These are phyloP conservation scores for Claviceps purpurea DNA, from an alignment of 2,329 filamentous ascomycete species.

Conservation along the genomic window DNA sequence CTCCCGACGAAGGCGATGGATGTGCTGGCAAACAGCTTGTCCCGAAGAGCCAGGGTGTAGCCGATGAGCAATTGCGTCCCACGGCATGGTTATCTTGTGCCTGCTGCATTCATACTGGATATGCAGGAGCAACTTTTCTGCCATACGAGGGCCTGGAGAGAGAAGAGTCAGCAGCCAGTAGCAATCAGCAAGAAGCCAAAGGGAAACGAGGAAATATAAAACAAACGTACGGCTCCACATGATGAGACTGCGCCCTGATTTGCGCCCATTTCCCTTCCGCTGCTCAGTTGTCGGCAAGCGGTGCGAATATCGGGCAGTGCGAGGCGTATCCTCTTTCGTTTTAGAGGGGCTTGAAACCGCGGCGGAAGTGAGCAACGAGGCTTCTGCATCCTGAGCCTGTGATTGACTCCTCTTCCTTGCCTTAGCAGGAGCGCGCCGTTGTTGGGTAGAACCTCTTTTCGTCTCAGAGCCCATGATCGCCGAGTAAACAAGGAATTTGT, in stretches of 20 bases:
- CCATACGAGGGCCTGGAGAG: conserved; percentile 29
- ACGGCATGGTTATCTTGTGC: conserved; percentile 22
- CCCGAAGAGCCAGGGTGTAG: conserved; percentile 27
- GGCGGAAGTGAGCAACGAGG: conserved; percentile 1
- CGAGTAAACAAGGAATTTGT: background rate
- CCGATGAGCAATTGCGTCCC: conserved; percentile 26
- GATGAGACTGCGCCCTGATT: conserved; percentile 24
- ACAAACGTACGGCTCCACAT: conserved; percentile 28
- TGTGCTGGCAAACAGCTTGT: conserved; percentile 23
- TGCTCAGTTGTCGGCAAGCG: conserved; percentile 14
- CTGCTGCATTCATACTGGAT: conserved; percentile 26
- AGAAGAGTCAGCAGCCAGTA: background rate
- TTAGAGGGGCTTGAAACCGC: conserved; percentile 2
- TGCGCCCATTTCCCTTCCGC: conserved; percentile 16
- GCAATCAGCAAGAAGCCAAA: background rate
- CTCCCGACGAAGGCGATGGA: conserved; percentile 21
- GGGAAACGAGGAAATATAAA: background rate
- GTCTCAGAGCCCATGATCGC: conserved; percentile 5
- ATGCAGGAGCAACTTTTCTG: conserved; percentile 29
- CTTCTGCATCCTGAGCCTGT: conserved; percentile 5
- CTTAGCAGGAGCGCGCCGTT: conserved; percentile 7
- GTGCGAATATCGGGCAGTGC: conserved; percentile 12
- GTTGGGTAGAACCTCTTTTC: conserved; percentile 9
- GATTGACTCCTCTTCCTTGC: conserved; percentile 6
- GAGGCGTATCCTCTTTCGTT: conserved; percentile 4